Conservation (phyloP, 345 rosid genomes). For the Syzygium aromaticum region DNA sequence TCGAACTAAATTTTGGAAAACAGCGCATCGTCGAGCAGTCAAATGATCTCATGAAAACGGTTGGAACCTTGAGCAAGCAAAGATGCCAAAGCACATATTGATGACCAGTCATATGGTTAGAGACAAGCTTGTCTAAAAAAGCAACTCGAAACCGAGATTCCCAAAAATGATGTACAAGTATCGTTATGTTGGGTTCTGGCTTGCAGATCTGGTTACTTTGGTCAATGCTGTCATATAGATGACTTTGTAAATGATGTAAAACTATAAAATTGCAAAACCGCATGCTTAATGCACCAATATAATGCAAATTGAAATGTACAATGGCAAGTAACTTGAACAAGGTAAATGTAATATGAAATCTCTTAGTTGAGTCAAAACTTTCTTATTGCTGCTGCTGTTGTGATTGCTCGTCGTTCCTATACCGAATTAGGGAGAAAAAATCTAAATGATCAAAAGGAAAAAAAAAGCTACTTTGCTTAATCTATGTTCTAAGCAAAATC, state of each 20-base stretch:
- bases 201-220: too few relatives aligned
- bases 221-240: too few relatives aligned
- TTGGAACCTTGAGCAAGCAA: accelerated
- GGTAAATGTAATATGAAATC: not conserved
- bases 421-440: accelerated
- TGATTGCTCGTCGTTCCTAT: accelerated
- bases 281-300: accelerated
- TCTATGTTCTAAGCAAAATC: not conserved
- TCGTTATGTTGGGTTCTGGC: accelerated
- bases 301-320: not conserved
- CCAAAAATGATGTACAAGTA: too few relatives aligned
- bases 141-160: not conserved
- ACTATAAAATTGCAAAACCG: not conserved
- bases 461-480: not conserved
- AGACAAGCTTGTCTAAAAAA: accelerated
- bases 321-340: not conserved
- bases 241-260: not conserved
- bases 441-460: not conserved
- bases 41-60: not conserved
- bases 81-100: too few relatives aligned
- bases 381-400: accelerated
- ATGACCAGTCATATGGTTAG: accelerated
- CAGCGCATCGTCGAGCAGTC: accelerated
- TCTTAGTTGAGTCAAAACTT: not conserved
- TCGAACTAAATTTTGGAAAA: not conserved